Evolutionary conservation across 805 yeast genomes (phyloP), one percentile per base, ranked within the genome.

Genomic region (Deakozyma indianensis): DNA sequence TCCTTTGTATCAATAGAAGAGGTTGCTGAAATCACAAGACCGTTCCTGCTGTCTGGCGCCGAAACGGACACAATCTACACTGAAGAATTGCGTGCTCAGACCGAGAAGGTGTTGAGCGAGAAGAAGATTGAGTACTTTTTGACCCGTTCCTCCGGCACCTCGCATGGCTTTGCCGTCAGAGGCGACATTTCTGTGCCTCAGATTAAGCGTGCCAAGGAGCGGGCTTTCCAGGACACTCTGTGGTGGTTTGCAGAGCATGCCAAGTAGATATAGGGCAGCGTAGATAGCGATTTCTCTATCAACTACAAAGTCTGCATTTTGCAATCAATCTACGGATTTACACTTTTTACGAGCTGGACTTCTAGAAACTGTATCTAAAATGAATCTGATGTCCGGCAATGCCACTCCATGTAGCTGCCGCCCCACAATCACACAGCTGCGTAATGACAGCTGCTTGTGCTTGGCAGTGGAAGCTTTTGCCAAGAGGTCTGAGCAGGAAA

Each of bases 141-240:
- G 22, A 75, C 78, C 48, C 57, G 83, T 41, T 80, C 74, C 60
- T 59, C 80, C 25, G 81, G 81, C 46, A 80, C 74, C 22, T 22
- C 59, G 2, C 96, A 88, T 60, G 96, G 96, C 1, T 88, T 69
- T 60, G 76, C 94, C 20, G 78, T 74, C 40, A 81, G 83, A 64
- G 95, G 94, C 47, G 94, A 87, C 58, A 50, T 71, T 27, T 49
- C 65, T 9, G 64, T 66, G 48, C 80, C 80, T 21, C 59, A 53
- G 27, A 74, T 73, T 47, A 68, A 61, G 52, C 78, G 78, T 52
- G 86, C 94, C 35, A 77, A 72, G 60, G 82, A 81, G 50, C 81
- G 80, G 67, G 68, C 79, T 1, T 63, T 81, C 35, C 28, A 49
- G n/a, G 79, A 75, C 57, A 38, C 41, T 16, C 16, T 54, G n/a